Evolutionary conservation across 2,329 filamentous ascomycete species (phyloP), one percentile per base, ranked within the genome.

Genomic region (Monilinia fructigena): DNA sequence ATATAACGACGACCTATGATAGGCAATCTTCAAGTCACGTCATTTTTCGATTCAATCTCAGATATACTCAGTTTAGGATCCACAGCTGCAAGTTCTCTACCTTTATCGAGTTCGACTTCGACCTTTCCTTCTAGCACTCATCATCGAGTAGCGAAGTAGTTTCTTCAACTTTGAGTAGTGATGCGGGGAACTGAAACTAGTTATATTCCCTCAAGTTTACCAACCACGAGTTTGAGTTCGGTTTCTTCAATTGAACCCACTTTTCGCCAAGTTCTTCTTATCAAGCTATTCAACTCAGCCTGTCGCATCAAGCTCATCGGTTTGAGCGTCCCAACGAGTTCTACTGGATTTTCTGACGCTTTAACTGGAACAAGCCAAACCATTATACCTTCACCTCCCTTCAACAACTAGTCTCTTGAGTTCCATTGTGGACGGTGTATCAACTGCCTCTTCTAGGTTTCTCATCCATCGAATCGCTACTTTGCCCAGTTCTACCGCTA

Each of bases 331-430:
- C 18, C 20, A 12, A 20, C 31, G 48, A 55, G 40, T 28, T 47
- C 61, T 4, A 26, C 26, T 56, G 61, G 40, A 55, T 53, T 47
- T 42, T 54, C 60, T 63, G 60, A 23, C 42, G 67, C 45, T 28
- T 56, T 66, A 42, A 69, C 68, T 31, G 68, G 66, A 31, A 60
- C 50, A 12, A 38, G 66, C 12, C 66, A 68, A 55, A 56, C 66
- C 12, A 55, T 66, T 7, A 28, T 70, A 16, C 18, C 68, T 38
- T 52, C 47, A 14, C 66, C 68, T 12, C 59, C 66, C 61, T 23
- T 2, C 66, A 7, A 55, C 59, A n/a, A 48, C 62, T 7, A 42
- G 35, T 11, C 54, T 38, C 12, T 52, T 35, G 47, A 52, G 20
- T 38, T 62, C 47, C 23, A 52, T 8, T 35, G 31, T 35, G 31